phyloP scores from a whole-genome alignment of 2,329 filamentous ascomycete species.

The Aspergillus floridensis region DNA sequence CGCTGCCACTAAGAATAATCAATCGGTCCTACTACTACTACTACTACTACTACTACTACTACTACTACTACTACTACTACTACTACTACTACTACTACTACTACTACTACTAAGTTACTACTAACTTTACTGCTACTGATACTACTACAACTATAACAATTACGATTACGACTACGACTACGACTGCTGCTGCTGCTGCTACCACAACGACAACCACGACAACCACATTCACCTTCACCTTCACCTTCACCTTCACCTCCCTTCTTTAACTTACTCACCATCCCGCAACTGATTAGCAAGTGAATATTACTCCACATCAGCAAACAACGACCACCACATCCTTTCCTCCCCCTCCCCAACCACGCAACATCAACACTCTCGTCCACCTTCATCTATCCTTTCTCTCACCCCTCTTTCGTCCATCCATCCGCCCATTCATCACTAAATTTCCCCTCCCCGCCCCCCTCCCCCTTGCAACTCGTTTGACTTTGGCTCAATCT shows the following conservation, averaged over 20 bases:
- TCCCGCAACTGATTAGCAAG: background rate
- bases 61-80: conserved; percentile 7
- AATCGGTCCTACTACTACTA: background rate
- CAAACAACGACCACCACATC: conserved; percentile 4
- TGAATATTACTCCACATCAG: conserved; percentile 4
- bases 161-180: background rate
- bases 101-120: background rate
- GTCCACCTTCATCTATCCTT: conserved; percentile 1
- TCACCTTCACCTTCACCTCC: background rate
- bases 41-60: background rate
- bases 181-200: background rate
- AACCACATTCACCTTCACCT: background rate
- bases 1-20: conserved; percentile 12
- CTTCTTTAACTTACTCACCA: background rate
- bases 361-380: conserved; percentile 5
- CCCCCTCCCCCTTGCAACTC: conserved; percentile 1
- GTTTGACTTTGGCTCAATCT: background rate
- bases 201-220: background rate
- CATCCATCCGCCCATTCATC: background rate
- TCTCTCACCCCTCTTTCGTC: background rate
- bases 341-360: conserved; percentile 12
- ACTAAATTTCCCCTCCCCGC: background rate
- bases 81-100: conserved; percentile 1
- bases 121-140: no score
- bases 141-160: background rate